Conservation (phyloP, 495 filamentous ascomycete genomes). For the Chaetomium fimeti region DNA sequence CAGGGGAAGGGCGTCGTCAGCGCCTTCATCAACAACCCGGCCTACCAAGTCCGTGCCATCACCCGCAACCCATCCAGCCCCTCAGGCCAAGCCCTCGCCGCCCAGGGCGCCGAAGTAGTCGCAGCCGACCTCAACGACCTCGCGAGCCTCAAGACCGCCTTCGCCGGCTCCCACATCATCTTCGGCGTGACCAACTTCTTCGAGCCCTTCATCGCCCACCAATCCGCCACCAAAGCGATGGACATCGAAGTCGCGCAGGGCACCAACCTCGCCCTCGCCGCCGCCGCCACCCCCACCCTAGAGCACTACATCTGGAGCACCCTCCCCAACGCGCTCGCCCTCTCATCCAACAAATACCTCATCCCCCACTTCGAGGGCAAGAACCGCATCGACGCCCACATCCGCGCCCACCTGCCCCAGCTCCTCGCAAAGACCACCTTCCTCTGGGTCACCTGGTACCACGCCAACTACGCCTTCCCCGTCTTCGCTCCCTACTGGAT, state of each 20-base stretch:
- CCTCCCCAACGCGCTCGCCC: slow-evolving; percentile 29
- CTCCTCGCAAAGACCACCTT: slow-evolving; percentile 43
- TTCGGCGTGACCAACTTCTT: slow-evolving; percentile 61
- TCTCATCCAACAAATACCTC: slow-evolving; percentile 33
- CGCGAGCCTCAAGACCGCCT: slow-evolving; percentile 47
- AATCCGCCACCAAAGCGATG: slow-evolving; percentile 38
- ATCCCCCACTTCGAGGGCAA: slow-evolving; percentile 47
- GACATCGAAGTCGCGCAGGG: slow-evolving; percentile 57
- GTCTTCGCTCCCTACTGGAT: slow-evolving; percentile 38
- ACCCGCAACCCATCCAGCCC: slow-evolving; percentile 53
- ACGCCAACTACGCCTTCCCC: slow-evolving; percentile 29
- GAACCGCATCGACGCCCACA: slow-evolving; percentile 39
- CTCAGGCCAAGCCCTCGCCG: slow-evolving; percentile 43
- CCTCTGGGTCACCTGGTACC: slow-evolving; percentile 42
- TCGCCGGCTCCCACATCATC: slow-evolving; percentile 55
- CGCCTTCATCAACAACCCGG: slow-evolving; percentile 51
- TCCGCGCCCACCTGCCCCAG: slow-evolving; percentile 29
- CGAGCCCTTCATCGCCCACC: slow-evolving; percentile 40
- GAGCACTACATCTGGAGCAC: slow-evolving; percentile 56
- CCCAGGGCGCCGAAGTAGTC: slow-evolving; percentile 46
- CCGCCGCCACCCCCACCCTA: slow-evolving; percentile 41
- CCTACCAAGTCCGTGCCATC: slow-evolving; percentile 56
- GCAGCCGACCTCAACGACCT: slow-evolving; percentile 54
- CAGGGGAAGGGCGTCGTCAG: slow-evolving; percentile 61
- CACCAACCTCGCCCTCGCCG: slow-evolving; percentile 55